Conservation (phyloP, 2,329 filamentous ascomycete genomes). For the Lecanosticta acicola region DNA sequence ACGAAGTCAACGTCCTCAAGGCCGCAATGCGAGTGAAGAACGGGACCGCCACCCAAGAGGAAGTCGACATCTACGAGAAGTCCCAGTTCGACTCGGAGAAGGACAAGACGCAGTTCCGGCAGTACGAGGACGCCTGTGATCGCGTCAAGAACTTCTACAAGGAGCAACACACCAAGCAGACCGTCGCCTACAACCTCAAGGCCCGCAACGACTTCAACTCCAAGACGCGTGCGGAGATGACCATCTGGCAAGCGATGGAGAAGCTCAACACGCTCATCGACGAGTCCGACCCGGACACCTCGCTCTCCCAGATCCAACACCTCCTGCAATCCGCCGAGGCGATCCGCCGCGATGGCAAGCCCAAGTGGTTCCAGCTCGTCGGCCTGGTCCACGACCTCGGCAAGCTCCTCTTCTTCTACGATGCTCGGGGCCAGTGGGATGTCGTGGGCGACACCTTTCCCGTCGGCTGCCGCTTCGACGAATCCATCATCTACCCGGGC, state of each 20-base stretch:
- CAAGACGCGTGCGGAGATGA: slow-evolving; percentile 68
- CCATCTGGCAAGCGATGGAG: slow-evolving; percentile 87
- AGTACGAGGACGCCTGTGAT: slow-evolving; percentile 78
- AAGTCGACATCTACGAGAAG: slow-evolving; percentile 48
- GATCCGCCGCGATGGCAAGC: slow-evolving; percentile 77
- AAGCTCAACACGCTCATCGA: slow-evolving; percentile 87
- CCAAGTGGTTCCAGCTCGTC: slow-evolving; percentile 74
- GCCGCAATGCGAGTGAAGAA: slow-evolving; percentile 48
- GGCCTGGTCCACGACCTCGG: slow-evolving; percentile 75
- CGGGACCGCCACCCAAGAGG: slow-evolving; percentile 40
- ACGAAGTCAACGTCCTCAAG: slow-evolving; percentile 57
- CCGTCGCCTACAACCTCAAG: slow-evolving; percentile 75
- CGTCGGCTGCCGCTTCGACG: slow-evolving; percentile 68
- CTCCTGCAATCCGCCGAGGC: slow-evolving; percentile 84
- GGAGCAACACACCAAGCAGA: slow-evolving; percentile 66
- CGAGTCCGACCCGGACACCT: slow-evolving; percentile 85
- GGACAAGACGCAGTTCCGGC: slow-evolving; percentile 73
- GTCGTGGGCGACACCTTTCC: slow-evolving; percentile 84
- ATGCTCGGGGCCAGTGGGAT: slow-evolving; percentile 84
- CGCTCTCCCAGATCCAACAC: slow-evolving; percentile 82
- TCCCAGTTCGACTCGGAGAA: slow-evolving; percentile 69
- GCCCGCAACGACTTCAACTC: slow-evolving; percentile 67
- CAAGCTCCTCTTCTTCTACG: slow-evolving; percentile 75
- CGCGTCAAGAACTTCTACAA: slow-evolving; percentile 82
- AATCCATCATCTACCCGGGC: slow-evolving; percentile 72